Conservation (phyloP, 2,329 filamentous ascomycete species). For the Emmonsiellopsis sp. region DNA sequence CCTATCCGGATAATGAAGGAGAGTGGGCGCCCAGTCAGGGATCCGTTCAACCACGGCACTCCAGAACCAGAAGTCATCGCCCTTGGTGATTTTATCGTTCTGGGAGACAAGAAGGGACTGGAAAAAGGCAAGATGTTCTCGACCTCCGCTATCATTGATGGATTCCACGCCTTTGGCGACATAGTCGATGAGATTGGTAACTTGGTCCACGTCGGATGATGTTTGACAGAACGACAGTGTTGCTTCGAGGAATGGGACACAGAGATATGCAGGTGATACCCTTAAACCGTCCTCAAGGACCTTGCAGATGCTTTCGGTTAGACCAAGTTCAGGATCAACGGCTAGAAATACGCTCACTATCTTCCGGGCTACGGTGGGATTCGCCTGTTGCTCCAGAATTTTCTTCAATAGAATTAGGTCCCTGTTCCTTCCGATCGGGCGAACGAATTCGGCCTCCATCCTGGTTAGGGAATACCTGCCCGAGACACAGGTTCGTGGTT, state of each 20-base stretch:
- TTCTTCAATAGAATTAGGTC: constrained; percentile 45
- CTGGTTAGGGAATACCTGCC: constrained; percentile 25
- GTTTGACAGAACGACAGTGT: constrained; percentile 44
- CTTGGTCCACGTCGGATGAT: constrained; percentile 26
- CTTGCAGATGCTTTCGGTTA: constrained; percentile 37
- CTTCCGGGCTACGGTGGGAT: constrained; percentile 39
- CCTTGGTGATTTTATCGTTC: constrained; percentile 27
- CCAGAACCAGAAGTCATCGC: constrained; percentile 23
- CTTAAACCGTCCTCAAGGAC: constrained; percentile 48
- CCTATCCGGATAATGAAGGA: constrained; percentile 43
- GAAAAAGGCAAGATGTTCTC: constrained; percentile 44
- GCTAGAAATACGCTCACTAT: constrained; percentile 51
- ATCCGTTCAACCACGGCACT: constrained; percentile 31
- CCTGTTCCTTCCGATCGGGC: constrained; percentile 22
- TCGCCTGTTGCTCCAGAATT: constrained; percentile 54
- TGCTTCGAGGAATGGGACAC: constrained; percentile 49
- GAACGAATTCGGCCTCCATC: constrained; percentile 25
- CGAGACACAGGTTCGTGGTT: constrained; percentile 15
- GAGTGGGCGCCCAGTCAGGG: constrained; percentile 41
- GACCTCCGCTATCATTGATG: constrained; percentile 38
- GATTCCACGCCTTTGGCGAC: constrained; percentile 39
- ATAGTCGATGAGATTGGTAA: constrained; percentile 30
- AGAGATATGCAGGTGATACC: constrained; percentile 39
- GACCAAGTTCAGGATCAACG: constrained; percentile 41
- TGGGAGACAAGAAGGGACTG: constrained; percentile 37